phyloP scores from a whole-genome alignment of 208 protist genomes.

The Trypanosoma grayi region DNA sequence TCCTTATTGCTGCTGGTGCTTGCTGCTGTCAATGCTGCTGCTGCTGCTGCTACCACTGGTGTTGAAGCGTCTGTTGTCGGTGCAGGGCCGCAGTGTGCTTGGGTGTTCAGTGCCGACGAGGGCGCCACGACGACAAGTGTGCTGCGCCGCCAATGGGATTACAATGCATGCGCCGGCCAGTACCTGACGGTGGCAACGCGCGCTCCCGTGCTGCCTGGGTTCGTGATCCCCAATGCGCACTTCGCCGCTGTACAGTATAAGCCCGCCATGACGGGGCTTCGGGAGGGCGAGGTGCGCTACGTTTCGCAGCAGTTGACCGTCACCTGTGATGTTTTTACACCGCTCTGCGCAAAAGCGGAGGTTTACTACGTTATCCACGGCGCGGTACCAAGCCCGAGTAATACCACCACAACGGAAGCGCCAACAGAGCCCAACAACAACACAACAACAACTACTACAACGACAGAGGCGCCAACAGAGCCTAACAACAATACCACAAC shows the following conservation, averaged over 20 bases:
- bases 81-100: constrained; percentile 24
- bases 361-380: constrained; percentile 47
- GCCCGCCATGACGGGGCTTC: constrained; percentile 32
- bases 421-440: too few relatives aligned
- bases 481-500: background rate
- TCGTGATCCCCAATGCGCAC: constrained; percentile 10
- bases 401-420: constrained; percentile 27
- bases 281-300: constrained; percentile 20
- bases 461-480: too few relatives aligned
- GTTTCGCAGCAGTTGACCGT: constrained; percentile 34
- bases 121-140: constrained; percentile 17
- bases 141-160: constrained; percentile 1
- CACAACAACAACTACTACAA: constrained; percentile 13
- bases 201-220: background rate
- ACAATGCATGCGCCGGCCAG: constrained; percentile 8
- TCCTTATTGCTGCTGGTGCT: background rate
- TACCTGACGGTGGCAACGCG: constrained; percentile 4
- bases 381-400: constrained; percentile 6
- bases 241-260: constrained; percentile 32
- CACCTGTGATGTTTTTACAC: constrained; percentile 45
- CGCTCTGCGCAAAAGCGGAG: constrained; percentile 29
- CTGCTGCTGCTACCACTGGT: background rate
- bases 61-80: background rate
- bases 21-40: background rate
- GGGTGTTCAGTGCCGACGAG: constrained; percentile 35